Conservation (phyloP, 208 protist genomes). For the Leishmania turanica region DNA sequence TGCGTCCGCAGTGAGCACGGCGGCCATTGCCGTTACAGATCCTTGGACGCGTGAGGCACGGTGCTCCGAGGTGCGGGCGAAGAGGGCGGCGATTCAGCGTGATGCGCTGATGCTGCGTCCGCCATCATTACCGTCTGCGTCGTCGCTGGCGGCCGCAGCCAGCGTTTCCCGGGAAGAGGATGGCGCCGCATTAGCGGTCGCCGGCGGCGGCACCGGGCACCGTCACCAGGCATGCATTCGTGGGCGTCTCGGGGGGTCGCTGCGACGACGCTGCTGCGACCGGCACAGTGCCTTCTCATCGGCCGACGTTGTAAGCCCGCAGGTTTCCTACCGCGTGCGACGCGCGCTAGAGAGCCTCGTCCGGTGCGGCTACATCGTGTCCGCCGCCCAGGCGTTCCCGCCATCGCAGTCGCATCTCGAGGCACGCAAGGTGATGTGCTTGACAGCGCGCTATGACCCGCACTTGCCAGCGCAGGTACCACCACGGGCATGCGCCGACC, state of each 20-base stretch:
- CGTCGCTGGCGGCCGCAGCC: not conserved
- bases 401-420: not conserved
- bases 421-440: not conserved
- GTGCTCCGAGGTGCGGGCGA: not conserved
- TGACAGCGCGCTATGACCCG: slow-evolving; percentile 45
- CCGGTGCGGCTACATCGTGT: slow-evolving; percentile 44
- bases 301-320: slow-evolving; percentile 18
- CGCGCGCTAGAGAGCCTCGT: slow-evolving; percentile 53
- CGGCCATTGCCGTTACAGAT: not conserved
- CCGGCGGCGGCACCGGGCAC: not conserved
- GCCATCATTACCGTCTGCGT: not conserved
- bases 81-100: not conserved
- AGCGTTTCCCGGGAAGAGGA: not conserved
- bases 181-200: not conserved
- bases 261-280: slow-evolving; percentile 7
- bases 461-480: slow-evolving; percentile 19
- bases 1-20: not conserved
- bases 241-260: not conserved
- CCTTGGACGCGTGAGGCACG: not conserved
- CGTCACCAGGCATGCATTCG: not conserved
- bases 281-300: slow-evolving; percentile 17
- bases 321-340: slow-evolving; percentile 28
- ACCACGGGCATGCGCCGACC: slow-evolving; percentile 13
- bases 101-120: slow-evolving; percentile 1
- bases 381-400: slow-evolving; percentile 2